Conservation (phyloP, 2,329 filamentous ascomycete genomes). For the Huntiella abstrusa region DNA sequence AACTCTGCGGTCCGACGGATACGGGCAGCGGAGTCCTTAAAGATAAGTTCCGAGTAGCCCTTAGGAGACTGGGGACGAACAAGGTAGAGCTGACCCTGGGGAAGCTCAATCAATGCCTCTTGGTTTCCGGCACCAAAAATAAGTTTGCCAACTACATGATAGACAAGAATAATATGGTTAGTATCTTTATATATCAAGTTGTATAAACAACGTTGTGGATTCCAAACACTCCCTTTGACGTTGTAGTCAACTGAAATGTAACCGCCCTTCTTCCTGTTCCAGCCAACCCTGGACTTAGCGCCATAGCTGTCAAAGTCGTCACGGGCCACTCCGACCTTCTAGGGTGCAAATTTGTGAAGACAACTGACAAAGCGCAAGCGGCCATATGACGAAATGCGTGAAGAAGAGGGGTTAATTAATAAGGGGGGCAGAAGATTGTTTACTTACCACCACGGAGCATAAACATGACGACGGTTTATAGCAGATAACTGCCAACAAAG, state of each 20-base stretch:
- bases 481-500: background rate
- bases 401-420: background rate
- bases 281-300: no score
- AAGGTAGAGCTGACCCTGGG: conserved; percentile 91
- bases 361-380: background rate
- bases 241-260: no score
- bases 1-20: conserved; percentile 90
- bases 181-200: conserved; percentile 1
- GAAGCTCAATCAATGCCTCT: conserved; percentile 83
- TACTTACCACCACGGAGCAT: conserved; percentile 27
- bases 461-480: conserved; percentile 19
- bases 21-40: conserved; percentile 84
- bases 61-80: conserved; percentile 90
- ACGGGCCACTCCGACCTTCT: background rate
- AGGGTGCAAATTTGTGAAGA: background rate
- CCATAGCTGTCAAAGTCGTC: background rate
- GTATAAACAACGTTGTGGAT: background rate
- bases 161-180: conserved; percentile 1
- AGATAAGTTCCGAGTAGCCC: conserved; percentile 96
- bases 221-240: background rate
- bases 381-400: background rate
- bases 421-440: conserved; percentile 11
- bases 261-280: no score
- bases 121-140: conserved; percentile 77
- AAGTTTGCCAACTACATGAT: conserved; percentile 59